phyloP scores from a whole-genome alignment of 1,139 yeast genomes.

The Sugiyamaella paludigena region DNA sequence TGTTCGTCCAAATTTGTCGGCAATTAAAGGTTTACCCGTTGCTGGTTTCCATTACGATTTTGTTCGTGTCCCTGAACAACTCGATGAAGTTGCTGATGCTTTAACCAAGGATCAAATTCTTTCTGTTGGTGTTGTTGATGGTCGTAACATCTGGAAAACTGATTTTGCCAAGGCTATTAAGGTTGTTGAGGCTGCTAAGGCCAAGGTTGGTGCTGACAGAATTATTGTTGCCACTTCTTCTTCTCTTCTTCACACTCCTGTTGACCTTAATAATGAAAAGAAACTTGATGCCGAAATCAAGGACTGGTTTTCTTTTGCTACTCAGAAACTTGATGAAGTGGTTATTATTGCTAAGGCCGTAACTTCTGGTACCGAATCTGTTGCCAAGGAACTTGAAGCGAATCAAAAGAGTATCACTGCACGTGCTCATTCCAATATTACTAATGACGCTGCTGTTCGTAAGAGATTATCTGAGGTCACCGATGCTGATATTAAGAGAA shows the following conservation, averaged over 20 bases:
- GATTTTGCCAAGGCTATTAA: constrained; percentile 84
- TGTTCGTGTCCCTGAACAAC: constrained; percentile 95
- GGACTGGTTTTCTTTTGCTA: constrained; percentile 98
- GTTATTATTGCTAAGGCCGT: constrained; percentile 87
- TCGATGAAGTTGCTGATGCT: constrained; percentile 72
- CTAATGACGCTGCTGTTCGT: constrained; percentile 89
- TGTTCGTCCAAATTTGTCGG: constrained; percentile 91
- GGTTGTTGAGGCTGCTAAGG: constrained; percentile 76
- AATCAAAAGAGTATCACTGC: constrained; percentile 85
- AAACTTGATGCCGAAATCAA: constrained; percentile 87
- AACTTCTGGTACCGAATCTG: constrained; percentile 63
- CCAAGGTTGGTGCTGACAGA: constrained; percentile 82
- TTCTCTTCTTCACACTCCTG: constrained; percentile 97
- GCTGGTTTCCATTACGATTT: constrained; percentile 96
- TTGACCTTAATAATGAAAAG: constrained; percentile 86
- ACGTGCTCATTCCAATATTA: constrained; percentile 81
- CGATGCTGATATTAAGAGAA: constrained; percentile 69
- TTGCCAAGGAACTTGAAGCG: constrained; percentile 62
- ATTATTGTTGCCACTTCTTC: constrained; percentile 93
- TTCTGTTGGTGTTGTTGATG: constrained; percentile 96
- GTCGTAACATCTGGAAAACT: constrained; percentile 99
- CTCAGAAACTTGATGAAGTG: constrained; percentile 91
- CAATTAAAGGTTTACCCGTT: constrained; percentile 87
- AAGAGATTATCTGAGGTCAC: constrained; percentile 79
- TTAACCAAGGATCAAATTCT: constrained; percentile 68